Percentiles rank a stretch among this genome's conserved stretches.
phyloP scores from a whole-genome alignment of 176 grass and related monocot genomes.

The Eragrostis nindensis region DNA sequence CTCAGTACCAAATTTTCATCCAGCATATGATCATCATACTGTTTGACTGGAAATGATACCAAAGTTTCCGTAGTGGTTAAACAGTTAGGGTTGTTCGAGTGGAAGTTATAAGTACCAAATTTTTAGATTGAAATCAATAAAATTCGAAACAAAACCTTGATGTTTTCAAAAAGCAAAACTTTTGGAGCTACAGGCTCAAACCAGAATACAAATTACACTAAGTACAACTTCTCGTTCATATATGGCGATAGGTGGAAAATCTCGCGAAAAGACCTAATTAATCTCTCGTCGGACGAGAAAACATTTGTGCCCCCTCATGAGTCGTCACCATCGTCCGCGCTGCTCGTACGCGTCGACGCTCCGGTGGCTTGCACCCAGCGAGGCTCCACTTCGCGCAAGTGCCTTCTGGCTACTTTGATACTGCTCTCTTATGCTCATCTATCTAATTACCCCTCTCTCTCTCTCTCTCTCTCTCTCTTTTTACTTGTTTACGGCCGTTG shows the following conservation, averaged over 20 bases:
- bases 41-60: background rate
- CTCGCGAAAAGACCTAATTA: background rate
- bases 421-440: no score
- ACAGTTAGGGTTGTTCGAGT: background rate
- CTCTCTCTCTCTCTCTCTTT: no score
- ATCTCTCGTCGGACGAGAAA: background rate
- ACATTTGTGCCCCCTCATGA: background rate
- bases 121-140: background rate
- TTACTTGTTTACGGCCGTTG: no score
- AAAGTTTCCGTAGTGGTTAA: background rate
- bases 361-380: no score
- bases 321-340: no score
- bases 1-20: background rate
- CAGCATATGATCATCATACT: no score
- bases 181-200: background rate
- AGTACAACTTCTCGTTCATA: background rate
- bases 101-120: background rate
- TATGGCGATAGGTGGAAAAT: background rate
- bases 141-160: background rate
- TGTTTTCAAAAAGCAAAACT: background rate
- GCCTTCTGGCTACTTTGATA: no score
- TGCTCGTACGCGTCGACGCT: no score
- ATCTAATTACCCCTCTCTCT: no score
- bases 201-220: background rate
- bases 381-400: no score